Evolutionary conservation across 306 rosid genomes (phyloP), one percentile per base, ranked within the genome.

Genomic region (Sicyos edulis): DNA sequence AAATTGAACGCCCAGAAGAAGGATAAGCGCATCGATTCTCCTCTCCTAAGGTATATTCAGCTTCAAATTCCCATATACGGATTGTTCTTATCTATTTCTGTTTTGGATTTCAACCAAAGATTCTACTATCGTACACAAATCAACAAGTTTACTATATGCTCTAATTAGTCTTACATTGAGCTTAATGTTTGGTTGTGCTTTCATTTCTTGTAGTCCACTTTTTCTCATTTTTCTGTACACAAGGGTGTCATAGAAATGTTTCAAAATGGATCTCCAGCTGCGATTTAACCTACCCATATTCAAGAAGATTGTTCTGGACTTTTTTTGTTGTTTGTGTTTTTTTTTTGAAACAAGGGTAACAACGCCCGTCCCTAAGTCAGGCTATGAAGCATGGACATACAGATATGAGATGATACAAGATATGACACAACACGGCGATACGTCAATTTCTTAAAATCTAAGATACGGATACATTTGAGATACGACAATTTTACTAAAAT

Each of bases 21-120:
- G 80, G 97, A 85, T 9, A 93, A 93, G 80, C 93, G 91, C 77
- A 81, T 85, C 12, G 92, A 87, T 52, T 93, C 96, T 54, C 92
- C 96, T 67, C 86, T 93, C 0, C 86, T 91, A 3, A 86, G 99
- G 99, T 87, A 75, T 15, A 19, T 45, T 4, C 26, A 73, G 57
- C 6, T 22, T 19, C 68, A 15, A 45, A 10, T 19, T 21, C 47
- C 12, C 3, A 26, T 4, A 47, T 8, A 73, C 6, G 55, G 72
- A 21, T 66, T 66, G 7, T 32, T 13, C 8, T n/a, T 22, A 0
- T 66, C 73, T 0, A 49, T 9, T 51, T 51, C 13, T 26, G 4
- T 24, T 49, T 69, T 22, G 4, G 24, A 14, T 13, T 21, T 69
- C 10, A 42, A 42, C 44, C 47, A 7, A 8, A 42, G 10, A 8